These are phyloP conservation scores for Marchantia polymorpha DNA, from an alignment of 225 moss, liverwort and hornwort species.

Conservation along the genomic window DNA sequence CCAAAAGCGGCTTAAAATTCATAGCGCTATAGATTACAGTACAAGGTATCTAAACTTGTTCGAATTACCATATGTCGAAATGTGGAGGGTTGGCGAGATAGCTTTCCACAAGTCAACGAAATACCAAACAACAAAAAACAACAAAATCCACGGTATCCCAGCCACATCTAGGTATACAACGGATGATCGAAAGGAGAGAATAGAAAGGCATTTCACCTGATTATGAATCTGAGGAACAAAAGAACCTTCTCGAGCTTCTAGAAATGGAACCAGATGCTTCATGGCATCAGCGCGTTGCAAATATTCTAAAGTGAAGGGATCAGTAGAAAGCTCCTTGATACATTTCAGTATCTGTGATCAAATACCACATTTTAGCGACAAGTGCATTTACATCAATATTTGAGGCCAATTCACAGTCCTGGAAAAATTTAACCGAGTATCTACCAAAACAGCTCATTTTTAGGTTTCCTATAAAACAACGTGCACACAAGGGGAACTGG, in stretches of 20 bases:
- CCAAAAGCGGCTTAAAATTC: no score
- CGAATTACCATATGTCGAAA: no score
- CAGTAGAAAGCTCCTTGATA: constrained; percentile 86
- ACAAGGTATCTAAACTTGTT: background rate
- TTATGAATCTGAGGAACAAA: constrained; percentile 73
- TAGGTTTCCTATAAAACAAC: background rate
- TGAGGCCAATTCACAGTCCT: background rate
- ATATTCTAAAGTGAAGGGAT: constrained; percentile 75
- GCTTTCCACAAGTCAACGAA: no score
- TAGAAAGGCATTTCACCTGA: constrained; percentile 47
- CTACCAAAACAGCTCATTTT: background rate
- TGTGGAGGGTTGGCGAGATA: no score
- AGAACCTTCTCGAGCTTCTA: constrained; percentile 70
- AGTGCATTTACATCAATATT: background rate
- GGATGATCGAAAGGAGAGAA: background rate
- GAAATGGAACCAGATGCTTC: constrained; percentile 91
- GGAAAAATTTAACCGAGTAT: background rate
- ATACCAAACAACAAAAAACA: no score
- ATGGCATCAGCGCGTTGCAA: constrained; percentile 98
- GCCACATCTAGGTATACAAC: no score
- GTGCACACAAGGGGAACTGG: background rate
- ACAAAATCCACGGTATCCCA: no score
- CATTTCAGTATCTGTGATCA: constrained; percentile 71
- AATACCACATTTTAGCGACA: background rate
- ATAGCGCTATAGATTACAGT: background rate